Conservation (phyloP, 176 grass and related monocot species). For the Poa annua region DNA sequence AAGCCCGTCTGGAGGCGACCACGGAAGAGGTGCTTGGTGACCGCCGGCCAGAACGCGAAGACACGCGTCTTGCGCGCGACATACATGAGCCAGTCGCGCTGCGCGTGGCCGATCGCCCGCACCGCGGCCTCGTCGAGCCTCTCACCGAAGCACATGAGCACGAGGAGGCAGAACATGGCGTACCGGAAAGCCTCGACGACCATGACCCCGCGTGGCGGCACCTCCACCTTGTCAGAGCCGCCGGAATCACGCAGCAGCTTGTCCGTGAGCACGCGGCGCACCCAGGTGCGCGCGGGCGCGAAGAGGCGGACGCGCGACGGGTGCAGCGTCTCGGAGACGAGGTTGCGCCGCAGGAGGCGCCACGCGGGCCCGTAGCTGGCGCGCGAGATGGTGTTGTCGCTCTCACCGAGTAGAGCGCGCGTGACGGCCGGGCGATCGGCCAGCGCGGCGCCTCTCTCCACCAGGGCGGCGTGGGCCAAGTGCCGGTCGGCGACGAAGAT, state of each 20-base stretch:
- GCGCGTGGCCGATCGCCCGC: slow-evolving; percentile 32
- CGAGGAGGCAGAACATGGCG: slow-evolving; percentile 59
- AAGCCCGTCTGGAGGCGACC: slow-evolving; percentile 17
- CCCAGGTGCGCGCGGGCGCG: slow-evolving; percentile 33
- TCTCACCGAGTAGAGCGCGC: neutral
- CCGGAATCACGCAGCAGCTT: slow-evolving; percentile 23
- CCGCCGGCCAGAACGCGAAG: slow-evolving; percentile 40
- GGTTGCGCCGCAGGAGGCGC: slow-evolving; percentile 48
- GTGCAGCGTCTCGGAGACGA: slow-evolving; percentile 37
- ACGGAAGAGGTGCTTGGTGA: slow-evolving; percentile 50
- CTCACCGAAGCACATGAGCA: slow-evolving; percentile 75
- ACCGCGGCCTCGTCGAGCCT: slow-evolving; percentile 47
- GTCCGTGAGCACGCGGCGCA: neutral
- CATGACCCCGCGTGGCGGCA: neutral
- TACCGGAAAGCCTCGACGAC: slow-evolving; percentile 42
- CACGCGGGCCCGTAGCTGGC: slow-evolving; percentile 44
- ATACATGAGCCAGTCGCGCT: slow-evolving; percentile 46
- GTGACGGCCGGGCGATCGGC: slow-evolving; percentile 26
- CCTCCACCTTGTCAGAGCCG: neutral
- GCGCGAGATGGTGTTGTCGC: neutral
- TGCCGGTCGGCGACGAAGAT: slow-evolving; percentile 41
- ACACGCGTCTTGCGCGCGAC: slow-evolving; percentile 21
- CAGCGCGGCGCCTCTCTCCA: slow-evolving; percentile 42
- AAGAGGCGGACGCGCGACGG: slow-evolving; percentile 37
- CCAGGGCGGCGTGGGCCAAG: slow-evolving; percentile 42